Percentiles rank a stretch among this genome's conserved stretches.
Evolutionary conservation across 257 asterid species (phyloP).

Genomic region (Marsdenia floribunda): DNA sequence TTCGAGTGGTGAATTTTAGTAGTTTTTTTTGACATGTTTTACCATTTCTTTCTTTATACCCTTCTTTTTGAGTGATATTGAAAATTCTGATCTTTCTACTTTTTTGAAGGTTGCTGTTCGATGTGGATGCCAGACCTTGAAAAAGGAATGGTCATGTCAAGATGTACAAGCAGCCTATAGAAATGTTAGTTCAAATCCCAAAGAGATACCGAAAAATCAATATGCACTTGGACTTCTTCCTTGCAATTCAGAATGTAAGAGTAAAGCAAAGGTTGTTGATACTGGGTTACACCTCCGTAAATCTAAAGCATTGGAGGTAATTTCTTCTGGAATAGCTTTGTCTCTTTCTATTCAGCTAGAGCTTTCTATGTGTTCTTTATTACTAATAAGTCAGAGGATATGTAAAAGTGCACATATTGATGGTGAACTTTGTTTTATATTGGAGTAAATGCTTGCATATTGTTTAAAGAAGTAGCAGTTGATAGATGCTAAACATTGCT

Average conservation of each 20-base stretch:
- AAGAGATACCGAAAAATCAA: slow-evolving; percentile 60
- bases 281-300: slow-evolving; percentile 66
- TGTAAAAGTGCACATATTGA: not conserved
- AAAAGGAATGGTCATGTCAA: slow-evolving; percentile 75
- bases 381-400: not conserved
- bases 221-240: slow-evolving; percentile 75
- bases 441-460: not conserved
- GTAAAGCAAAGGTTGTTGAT: slow-evolving; percentile 52
- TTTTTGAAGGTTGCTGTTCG: slow-evolving; percentile 64
- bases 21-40: not conserved
- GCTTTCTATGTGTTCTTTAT: not conserved
- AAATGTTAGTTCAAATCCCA: slow-evolving; percentile 49
- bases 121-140: slow-evolving; percentile 72
- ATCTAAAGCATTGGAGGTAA: slow-evolving; percentile 59
- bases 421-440: not conserved
- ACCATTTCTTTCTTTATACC: not conserved
- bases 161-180: slow-evolving; percentile 69
- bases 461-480: not conserved
- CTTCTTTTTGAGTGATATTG: not conserved
- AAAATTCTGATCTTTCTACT: slow-evolving; percentile 14
- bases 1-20: not conserved
- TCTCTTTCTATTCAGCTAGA: not conserved
- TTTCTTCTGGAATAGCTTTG: not conserved
- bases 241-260: slow-evolving; percentile 62
- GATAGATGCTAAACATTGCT: not conserved